phyloP scores from a whole-genome alignment of 139 green algal genomes.

The Chlamydomonas sp. region DNA sequence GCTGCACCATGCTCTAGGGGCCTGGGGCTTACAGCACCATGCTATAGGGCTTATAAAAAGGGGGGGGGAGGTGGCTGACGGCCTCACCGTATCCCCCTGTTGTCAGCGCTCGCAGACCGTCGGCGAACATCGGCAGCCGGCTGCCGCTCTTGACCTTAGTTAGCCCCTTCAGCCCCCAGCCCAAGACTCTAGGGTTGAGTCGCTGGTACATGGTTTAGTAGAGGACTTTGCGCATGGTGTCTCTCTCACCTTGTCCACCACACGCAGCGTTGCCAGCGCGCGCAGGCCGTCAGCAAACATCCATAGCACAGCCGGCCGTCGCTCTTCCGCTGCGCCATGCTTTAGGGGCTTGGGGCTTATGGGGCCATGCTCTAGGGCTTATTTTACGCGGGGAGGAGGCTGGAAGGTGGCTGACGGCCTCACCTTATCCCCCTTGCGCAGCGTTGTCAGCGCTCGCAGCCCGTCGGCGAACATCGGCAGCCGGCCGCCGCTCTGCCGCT shows the following conservation, averaged over 20 bases:
- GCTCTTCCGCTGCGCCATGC: conserved; percentile 47
- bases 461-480: conserved; percentile 46
- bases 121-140: conserved; percentile 42
- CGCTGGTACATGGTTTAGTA: no score
- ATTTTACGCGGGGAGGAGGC: neutral
- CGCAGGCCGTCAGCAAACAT: no score
- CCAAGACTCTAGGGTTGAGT: no score
- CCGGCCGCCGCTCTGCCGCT: conserved; percentile 39
- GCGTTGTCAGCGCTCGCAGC: conserved; percentile 26
- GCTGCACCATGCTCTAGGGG: conserved; percentile 53
- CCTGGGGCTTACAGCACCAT: neutral
- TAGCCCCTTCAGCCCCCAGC: no score
- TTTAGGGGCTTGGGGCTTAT: conserved; percentile 2
- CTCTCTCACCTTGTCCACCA: no score
- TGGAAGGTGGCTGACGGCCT: neutral
- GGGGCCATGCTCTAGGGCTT: neutral
- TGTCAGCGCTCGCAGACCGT: conserved; percentile 35
- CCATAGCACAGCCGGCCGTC: no score
- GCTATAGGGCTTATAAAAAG: neutral
- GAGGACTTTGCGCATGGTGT: no score
- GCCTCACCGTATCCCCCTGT: neutral
- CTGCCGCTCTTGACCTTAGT: no score
- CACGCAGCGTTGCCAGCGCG: no score
- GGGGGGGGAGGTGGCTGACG: neutral
- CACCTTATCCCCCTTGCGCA: conserved; percentile 13